These are phyloP conservation scores for Aspergillus candidus DNA, from an alignment of 2,329 filamentous ascomycete species.

Conservation along the genomic window DNA sequence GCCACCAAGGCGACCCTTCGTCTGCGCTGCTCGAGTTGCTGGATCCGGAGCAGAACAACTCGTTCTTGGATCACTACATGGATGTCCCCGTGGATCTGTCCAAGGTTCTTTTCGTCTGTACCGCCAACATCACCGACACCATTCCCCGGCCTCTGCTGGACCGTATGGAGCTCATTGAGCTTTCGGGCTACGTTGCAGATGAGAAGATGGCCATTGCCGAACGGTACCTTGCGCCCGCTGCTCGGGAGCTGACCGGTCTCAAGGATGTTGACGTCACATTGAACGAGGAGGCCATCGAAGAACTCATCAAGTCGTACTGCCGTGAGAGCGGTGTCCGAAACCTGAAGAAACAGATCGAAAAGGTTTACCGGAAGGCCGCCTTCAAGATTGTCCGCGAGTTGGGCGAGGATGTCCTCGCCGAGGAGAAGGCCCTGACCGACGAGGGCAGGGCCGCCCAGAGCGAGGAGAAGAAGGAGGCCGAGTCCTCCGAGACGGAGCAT, in stretches of 20 bases:
- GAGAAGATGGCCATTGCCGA: conserved; percentile 99
- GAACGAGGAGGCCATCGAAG: conserved; percentile 79
- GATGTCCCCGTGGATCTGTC: conserved; percentile 96
- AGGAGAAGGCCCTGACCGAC: conserved; percentile 74
- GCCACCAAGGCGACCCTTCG: conserved; percentile 92
- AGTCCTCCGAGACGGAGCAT: conserved; percentile 57
- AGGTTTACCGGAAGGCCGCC: conserved; percentile 95
- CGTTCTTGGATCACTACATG: conserved; percentile 97
- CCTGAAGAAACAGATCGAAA: conserved; percentile 98
- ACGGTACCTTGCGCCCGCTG: conserved; percentile 81
- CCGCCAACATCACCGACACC: conserved; percentile 97
- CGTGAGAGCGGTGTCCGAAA: conserved; percentile 96
- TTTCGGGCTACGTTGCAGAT: conserved; percentile 93
- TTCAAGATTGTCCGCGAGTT: conserved; percentile 95
- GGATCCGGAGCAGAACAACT: conserved; percentile 94
- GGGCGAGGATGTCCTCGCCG: conserved; percentile 74
- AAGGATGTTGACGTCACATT: conserved; percentile 88
- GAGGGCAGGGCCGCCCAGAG: conserved; percentile 75
- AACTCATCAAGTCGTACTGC: conserved; percentile 98
- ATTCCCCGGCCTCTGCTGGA: conserved; percentile 91
- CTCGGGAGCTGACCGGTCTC: conserved; percentile 88
- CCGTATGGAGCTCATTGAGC: conserved; percentile 94
- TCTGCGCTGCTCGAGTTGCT: conserved; percentile 89
- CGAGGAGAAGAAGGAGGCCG: conserved; percentile 52
- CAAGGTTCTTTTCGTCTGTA: conserved; percentile 97